Evolutionary conservation across 2,329 filamentous ascomycete genomes (phyloP), one percentile per base, ranked within the genome.

Genomic region (Xylariaceae sp.): DNA sequence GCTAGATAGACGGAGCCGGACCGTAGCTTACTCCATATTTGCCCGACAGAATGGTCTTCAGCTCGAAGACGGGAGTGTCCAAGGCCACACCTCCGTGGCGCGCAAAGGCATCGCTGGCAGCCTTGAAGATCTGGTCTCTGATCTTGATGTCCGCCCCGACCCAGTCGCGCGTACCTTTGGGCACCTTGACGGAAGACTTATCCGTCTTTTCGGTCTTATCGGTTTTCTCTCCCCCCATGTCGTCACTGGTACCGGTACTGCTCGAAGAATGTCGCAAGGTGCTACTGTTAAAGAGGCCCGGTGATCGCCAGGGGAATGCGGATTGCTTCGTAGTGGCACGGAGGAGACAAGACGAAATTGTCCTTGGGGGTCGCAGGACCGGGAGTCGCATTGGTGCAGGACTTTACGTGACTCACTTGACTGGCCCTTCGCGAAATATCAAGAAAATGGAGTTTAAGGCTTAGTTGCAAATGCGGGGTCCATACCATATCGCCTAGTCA

Each of bases 141-240:
- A 92, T 84, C 67, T 89, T 80, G 78, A 91, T 88, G 68, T 91
- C 86, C 71, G 81, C 81, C 63, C 86, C 87, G 67, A 84, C 80
- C 87, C 86, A 95, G 71, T 95, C 91, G 69, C 89, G 88, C 61
- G 90, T 95, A 63, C 91, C 90, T 80, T 95, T 95, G 58, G 90
- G 89, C 67, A 87, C 89, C 79, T 95, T 95, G 69, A 95, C 56
- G n/a, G 54, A 46, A 9, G 54, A 46, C 37, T 54, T 58, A 32
- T 58, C 56, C 5, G 56, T 47, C 45, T 49, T 58, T 34, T 58
- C 54, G n/a, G n/a, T n/a, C n/a, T n/a, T n/a, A 32, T 58, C 56
- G 7, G 56, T 47, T 47, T 49, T 58, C 36, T 58, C 54, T 48
- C 44, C 51, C 39, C 50, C 51, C 51, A 54, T 54, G 15, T 32